Conservation (phyloP, 2,329 filamentous ascomycete genomes). For the Pseudophaeomoniella oleicola region DNA sequence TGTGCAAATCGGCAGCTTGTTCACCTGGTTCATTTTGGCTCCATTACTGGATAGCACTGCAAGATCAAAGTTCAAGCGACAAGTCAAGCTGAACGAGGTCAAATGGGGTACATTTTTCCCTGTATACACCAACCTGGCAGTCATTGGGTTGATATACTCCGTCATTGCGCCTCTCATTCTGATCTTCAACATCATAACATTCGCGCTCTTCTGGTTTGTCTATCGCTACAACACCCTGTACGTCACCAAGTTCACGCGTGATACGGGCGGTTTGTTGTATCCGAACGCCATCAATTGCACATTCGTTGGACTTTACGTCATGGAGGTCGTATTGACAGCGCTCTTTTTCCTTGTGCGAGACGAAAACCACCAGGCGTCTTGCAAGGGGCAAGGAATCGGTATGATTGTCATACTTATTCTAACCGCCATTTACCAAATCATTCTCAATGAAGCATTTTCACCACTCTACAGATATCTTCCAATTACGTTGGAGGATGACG, state of each 20-base stretch:
- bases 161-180: constrained; percentile 82
- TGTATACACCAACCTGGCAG: constrained; percentile 90
- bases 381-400: constrained; percentile 61
- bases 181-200: constrained; percentile 86
- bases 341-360: constrained; percentile 69
- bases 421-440: constrained; percentile 62
- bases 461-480: constrained; percentile 81
- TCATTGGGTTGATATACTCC: constrained; percentile 78
- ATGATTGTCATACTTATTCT: constrained; percentile 66
- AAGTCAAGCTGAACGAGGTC: constrained; percentile 62
- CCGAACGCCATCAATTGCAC: constrained; percentile 88
- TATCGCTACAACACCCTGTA: constrained; percentile 97
- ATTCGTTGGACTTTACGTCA: constrained; percentile 86
- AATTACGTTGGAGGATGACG: constrained; percentile 91
- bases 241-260: constrained; percentile 73
- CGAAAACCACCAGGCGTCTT: constrained; percentile 37
- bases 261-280: constrained; percentile 86
- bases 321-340: constrained; percentile 81
- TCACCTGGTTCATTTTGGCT: constrained; percentile 69
- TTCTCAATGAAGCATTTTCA: constrained; percentile 70
- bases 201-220: constrained; percentile 80
- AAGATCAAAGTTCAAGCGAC: constrained; percentile 69
- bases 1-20: constrained; percentile 64
- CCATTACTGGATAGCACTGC: constrained; percentile 72
- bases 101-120: constrained; percentile 92